Percentiles rank a stretch among this genome's conserved stretches.
phyloP scores from a whole-genome alignment of 2,329 filamentous ascomycete species.

The Aulographum hederae region DNA sequence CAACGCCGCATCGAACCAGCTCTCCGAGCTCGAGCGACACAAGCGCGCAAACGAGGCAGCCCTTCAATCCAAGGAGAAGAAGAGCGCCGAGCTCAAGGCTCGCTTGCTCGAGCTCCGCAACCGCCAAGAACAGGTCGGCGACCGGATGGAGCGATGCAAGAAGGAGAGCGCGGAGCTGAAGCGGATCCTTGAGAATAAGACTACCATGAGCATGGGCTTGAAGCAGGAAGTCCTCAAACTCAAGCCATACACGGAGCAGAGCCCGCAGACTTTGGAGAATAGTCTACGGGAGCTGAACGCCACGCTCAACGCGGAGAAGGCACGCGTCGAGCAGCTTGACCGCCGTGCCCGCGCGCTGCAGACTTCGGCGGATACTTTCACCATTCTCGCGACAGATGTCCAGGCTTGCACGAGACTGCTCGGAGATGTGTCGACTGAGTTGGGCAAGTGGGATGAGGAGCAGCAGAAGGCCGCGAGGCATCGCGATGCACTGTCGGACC shows the following conservation, averaged over 20 bases:
- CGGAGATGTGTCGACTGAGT: conserved; percentile 68
- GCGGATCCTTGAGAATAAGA: conserved; percentile 51
- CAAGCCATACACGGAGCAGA: conserved; percentile 80
- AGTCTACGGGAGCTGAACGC: conserved; percentile 67
- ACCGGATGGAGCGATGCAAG: conserved; percentile 68
- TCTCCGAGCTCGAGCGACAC: conserved; percentile 67
- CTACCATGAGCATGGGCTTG: conserved; percentile 48
- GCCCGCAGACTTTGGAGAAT: conserved; percentile 64
- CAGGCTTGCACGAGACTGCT: conserved; percentile 75
- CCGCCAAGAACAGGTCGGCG: conserved; percentile 66
- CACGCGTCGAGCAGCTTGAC: conserved; percentile 75
- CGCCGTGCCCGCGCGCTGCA: conserved; percentile 75
- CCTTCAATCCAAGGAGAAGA: conserved; percentile 65
- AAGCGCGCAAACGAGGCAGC: conserved; percentile 64
- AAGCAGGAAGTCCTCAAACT: conserved; percentile 79
- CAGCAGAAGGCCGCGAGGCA: conserved; percentile 62
- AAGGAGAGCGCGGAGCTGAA: conserved; percentile 63
- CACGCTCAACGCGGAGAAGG: conserved; percentile 58
- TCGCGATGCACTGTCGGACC: conserved; percentile 70
- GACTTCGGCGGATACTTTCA: conserved; percentile 80
- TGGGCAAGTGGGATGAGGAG: conserved; percentile 84
- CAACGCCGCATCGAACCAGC: conserved; percentile 61
- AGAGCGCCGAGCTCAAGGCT: conserved; percentile 76
- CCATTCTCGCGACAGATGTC: conserved; percentile 68
- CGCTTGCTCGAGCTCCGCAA: conserved; percentile 62